Evolutionary conservation across 129 eudicot genomes (phyloP).

Genomic region (Mikania micrantha): DNA sequence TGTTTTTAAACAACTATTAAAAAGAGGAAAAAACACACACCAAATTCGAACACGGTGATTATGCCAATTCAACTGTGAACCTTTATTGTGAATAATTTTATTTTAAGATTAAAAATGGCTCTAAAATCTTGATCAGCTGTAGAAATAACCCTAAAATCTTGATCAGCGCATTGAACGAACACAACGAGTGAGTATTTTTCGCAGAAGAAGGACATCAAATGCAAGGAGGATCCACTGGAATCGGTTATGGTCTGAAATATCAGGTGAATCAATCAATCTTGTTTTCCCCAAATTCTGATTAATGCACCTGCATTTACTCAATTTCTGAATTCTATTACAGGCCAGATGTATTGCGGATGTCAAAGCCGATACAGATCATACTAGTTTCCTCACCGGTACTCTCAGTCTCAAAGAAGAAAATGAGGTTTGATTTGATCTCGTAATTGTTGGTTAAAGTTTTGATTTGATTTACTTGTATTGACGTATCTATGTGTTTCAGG

Average conservation of each 20-base stretch:
- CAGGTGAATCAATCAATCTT: conserved; percentile 44
- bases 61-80: no score
- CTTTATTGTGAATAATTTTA: neutral
- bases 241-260: conserved; percentile 93
- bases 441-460: neutral
- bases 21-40: no score
- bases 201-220: conserved; percentile 21
- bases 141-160: conserved; percentile 23
- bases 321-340: conserved; percentile 27
- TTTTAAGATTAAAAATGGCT: neutral
- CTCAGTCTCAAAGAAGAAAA: conserved; percentile 98
- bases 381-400: conserved; percentile 92
- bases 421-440: conserved; percentile 47
- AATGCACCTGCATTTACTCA: conserved; percentile 7
- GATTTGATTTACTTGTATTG: neutral
- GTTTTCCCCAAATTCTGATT: neutral
- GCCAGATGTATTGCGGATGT: conserved; percentile 97
- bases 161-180: conserved; percentile 3
- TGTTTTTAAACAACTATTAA: no score
- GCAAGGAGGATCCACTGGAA: conserved; percentile 89
- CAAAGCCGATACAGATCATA: conserved; percentile 97
- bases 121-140: neutral
- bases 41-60: no score
- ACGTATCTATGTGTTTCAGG: conserved; percentile 31
- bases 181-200: neutral